These are phyloP conservation scores for Fusarium brachygibbosum DNA, from an alignment of 2,329 filamentous ascomycete genomes.

Conservation along the genomic window DNA sequence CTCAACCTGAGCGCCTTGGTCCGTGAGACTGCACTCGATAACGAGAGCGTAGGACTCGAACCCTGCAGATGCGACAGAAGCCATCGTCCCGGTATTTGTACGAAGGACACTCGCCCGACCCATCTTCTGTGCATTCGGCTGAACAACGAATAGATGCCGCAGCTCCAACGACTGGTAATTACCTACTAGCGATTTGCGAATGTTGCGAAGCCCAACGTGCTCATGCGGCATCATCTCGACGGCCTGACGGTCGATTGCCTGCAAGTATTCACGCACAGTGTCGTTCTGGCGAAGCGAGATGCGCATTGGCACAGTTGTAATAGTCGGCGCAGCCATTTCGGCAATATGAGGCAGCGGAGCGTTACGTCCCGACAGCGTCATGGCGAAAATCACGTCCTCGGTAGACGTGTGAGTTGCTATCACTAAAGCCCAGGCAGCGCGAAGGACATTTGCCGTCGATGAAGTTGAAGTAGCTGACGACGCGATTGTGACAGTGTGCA, in stretches of 20 bases:
- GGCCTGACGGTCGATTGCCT: slow-evolving; percentile 45
- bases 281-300: slow-evolving; percentile 47
- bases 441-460: slow-evolving; percentile 15
- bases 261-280: slow-evolving; percentile 58
- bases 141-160: slow-evolving; percentile 6
- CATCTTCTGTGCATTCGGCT: slow-evolving; percentile 16
- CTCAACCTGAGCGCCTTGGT: slow-evolving; percentile 14
- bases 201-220: slow-evolving; percentile 37
- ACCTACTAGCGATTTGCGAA: slow-evolving; percentile 20
- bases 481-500: slow-evolving; percentile 7
- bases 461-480: slow-evolving; percentile 15
- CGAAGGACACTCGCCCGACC: slow-evolving; percentile 17
- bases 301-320: slow-evolving; percentile 43
- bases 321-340: slow-evolving; percentile 24
- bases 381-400: slow-evolving; percentile 26
- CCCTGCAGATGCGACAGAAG: slow-evolving; percentile 15
- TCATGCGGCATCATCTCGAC: slow-evolving; percentile 40
- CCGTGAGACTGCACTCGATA: slow-evolving; percentile 16
- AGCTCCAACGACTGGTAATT: slow-evolving; percentile 14
- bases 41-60: slow-evolving; percentile 18
- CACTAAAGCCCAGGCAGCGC: slow-evolving; percentile 20
- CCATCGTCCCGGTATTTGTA: slow-evolving; percentile 15
- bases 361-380: slow-evolving; percentile 20
- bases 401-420: slow-evolving; percentile 16
- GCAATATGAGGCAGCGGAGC: slow-evolving; percentile 18